Evolutionary conservation across 1,139 yeast genomes (phyloP).

Genomic region (Groenewaldozyma auringiensis): DNA sequence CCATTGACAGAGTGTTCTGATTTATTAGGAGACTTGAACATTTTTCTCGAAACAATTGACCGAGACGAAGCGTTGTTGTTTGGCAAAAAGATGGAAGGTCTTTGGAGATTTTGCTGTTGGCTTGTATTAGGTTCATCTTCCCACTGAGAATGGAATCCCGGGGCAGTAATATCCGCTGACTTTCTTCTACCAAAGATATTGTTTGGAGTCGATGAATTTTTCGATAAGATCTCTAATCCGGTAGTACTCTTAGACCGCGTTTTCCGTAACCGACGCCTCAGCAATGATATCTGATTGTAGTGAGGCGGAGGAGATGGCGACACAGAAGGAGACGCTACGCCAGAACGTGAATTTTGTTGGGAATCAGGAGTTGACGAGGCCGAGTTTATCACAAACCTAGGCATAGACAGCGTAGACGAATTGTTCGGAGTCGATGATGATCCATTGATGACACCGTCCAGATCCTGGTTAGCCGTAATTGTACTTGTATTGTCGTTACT

Average conservation of each 20-base stretch:
- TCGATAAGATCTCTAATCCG: slow-evolving; percentile 12
- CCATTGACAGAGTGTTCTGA: neutral
- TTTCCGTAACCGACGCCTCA: slow-evolving; percentile 14
- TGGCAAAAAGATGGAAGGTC: slow-evolving; percentile 9
- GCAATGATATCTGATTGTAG: neutral
- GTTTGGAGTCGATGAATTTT: neutral
- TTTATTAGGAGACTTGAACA: neutral
- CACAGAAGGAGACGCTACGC: too few species aligned
- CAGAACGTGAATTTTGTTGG: too few species aligned
- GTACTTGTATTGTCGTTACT: too few species aligned
- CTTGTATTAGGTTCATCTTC: slow-evolving; percentile 6
- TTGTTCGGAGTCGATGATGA: too few species aligned
- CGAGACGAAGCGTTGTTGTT: neutral
- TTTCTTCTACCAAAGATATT: neutral
- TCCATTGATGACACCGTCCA: too few species aligned
- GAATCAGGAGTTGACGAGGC: neutral
- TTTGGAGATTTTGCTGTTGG: slow-evolving; percentile 7
- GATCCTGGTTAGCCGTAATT: too few species aligned
- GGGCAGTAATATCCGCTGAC: neutral
- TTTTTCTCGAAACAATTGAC: neutral
- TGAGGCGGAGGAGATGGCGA: neutral
- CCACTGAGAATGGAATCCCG: slow-evolving; percentile 2
- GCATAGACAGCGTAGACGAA: neutral
- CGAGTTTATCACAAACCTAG: neutral
- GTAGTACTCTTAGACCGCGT: slow-evolving; percentile 20